phyloP scores from a whole-genome alignment of 768 basidiomycete genomes.

The Hericium erinaceus region DNA sequence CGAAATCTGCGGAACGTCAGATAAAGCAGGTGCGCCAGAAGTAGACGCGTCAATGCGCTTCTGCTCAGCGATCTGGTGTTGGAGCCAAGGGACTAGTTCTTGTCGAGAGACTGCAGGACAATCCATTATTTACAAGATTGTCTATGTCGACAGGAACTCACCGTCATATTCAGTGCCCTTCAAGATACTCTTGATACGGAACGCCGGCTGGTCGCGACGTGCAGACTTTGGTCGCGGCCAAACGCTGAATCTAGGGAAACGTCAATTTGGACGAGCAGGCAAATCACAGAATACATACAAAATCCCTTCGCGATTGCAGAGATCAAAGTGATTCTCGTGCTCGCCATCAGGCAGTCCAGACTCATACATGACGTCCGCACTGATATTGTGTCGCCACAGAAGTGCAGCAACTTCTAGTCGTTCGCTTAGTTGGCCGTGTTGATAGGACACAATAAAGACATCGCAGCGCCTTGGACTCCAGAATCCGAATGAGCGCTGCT shows the following conservation, averaged over 20 bases:
- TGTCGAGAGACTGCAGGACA: conserved; percentile 42
- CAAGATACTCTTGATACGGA: conserved; percentile 78
- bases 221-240: conserved; percentile 45
- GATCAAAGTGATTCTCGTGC: conserved; percentile 55
- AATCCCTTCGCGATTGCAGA: conserved; percentile 75
- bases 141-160: conserved; percentile 22
- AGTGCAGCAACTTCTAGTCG: conserved; percentile 68
- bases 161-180: conserved; percentile 71
- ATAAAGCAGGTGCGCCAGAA: conserved; percentile 41
- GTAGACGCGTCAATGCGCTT: conserved; percentile 62
- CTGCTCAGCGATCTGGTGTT: conserved; percentile 72
- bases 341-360: conserved; percentile 52
- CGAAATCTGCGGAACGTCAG: conserved; percentile 27
- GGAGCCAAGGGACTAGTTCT: conserved; percentile 68
- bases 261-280: neutral
- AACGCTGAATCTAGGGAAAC: conserved; percentile 35
- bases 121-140: conserved; percentile 2
- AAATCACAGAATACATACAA: conserved; percentile 35
- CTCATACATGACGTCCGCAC: conserved; percentile 85
- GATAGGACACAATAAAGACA: conserved; percentile 76
- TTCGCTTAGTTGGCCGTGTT: conserved; percentile 66
- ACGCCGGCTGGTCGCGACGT: conserved; percentile 54
- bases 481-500: conserved; percentile 75
- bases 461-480: conserved; percentile 89
- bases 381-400: conserved; percentile 76